Evolutionary conservation across 352 stramenopile species (phyloP).

Genomic region (Phytophthora tubulina): DNA sequence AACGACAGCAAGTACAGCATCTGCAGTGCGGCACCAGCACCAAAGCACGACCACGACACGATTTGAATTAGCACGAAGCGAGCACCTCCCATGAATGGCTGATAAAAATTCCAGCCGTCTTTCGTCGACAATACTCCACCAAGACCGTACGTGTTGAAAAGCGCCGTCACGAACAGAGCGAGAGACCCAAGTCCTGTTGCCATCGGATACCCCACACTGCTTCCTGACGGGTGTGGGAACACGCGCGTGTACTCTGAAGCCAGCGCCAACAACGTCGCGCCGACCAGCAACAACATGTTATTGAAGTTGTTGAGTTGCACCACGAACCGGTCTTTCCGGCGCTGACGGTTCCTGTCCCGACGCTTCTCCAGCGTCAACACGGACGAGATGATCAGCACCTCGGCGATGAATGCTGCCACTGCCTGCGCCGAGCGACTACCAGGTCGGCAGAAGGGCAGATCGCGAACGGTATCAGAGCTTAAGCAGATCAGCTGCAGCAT

Average conservation of each 20-base stretch:
- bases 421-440: conserved; percentile 64
- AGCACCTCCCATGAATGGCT: conserved; percentile 82
- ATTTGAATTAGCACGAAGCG: conserved; percentile 82
- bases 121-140: conserved; percentile 78
- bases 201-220: conserved; percentile 58
- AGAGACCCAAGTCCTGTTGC: conserved; percentile 69
- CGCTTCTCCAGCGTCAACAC: conserved; percentile 69
- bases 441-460: conserved; percentile 52
- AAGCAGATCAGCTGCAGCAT: conserved; percentile 53
- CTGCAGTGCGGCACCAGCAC: conserved; percentile 74
- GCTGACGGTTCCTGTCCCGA: conserved; percentile 44
- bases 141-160: conserved; percentile 88
- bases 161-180: conserved; percentile 73
- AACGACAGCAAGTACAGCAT: conserved; percentile 81
- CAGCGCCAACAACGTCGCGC: conserved; percentile 67
- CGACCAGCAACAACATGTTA: conserved; percentile 85
- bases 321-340: conserved; percentile 60
- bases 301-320: conserved; percentile 89
- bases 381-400: conserved; percentile 85
- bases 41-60: conserved; percentile 85
- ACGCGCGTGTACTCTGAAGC: conserved; percentile 68
- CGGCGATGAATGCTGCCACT: conserved; percentile 72
- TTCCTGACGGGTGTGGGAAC: conserved; percentile 46
- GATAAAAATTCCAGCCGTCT: conserved; percentile 83
- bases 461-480: conserved; percentile 9